Conservation (phyloP, 192 early-diverging fungal genomes). For the Coemansia reversa region DNA sequence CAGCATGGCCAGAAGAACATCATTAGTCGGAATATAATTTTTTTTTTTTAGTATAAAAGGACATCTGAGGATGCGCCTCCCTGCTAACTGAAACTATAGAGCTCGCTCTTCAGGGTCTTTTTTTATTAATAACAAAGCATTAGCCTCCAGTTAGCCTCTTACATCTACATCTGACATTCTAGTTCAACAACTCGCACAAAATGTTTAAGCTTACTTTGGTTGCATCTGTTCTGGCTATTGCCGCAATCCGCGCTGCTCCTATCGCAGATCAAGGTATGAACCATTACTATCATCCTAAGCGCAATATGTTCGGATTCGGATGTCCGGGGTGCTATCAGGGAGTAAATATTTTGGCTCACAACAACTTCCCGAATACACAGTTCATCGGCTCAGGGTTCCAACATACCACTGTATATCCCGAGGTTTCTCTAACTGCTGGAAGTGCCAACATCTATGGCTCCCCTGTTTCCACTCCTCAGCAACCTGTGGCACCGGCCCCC, state of each 20-base stretch:
- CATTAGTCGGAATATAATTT: not conserved
- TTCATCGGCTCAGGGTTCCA: slow-evolving; percentile 20
- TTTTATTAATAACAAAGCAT: slow-evolving; percentile 14
- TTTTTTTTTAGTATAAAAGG: slow-evolving; percentile 22
- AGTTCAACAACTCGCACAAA: slow-evolving; percentile 2
- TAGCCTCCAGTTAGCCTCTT: slow-evolving; percentile 7
- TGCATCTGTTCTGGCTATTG: slow-evolving; percentile 18
- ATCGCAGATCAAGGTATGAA: not conserved
- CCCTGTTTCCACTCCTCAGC: slow-evolving; percentile 5
- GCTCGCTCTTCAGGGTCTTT: slow-evolving; percentile 33
- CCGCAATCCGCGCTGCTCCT: slow-evolving; percentile 8
- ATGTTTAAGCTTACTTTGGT: slow-evolving; percentile 30
- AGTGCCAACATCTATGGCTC: slow-evolving; percentile 10
- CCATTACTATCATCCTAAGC: slow-evolving; percentile 6
- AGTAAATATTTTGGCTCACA: slow-evolving; percentile 12
- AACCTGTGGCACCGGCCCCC: slow-evolving; percentile 1
- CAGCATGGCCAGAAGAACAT: not conserved
- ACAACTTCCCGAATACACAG: slow-evolving; percentile 20
- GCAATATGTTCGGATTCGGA: slow-evolving; percentile 14
- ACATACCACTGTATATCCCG: slow-evolving; percentile 18
- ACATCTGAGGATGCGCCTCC: not conserved
- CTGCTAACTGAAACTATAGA: slow-evolving; percentile 19
- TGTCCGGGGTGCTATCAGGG: slow-evolving; percentile 13
- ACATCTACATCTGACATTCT: not conserved
- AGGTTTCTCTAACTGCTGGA: slow-evolving; percentile 19